Evolutionary conservation across 2,329 filamentous ascomycete species (phyloP), one percentile per base, ranked within the genome.

Genomic region (Didymella pomorum): DNA sequence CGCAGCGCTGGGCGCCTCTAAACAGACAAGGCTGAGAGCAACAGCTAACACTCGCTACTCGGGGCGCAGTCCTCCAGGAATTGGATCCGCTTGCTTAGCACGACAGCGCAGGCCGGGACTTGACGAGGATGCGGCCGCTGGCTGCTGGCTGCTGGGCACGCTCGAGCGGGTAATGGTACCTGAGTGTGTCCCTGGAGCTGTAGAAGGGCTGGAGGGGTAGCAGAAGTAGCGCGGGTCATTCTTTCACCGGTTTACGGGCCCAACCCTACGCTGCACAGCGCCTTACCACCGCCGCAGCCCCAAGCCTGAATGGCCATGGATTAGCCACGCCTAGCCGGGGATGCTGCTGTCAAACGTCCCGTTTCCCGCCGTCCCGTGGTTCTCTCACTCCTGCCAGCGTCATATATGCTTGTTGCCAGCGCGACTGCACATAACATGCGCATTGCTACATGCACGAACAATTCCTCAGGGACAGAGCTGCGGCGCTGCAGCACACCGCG

Each of bases 1-100:
- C 48, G 42, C 49, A 52, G 58, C 57, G 62, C 66, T 67, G 64
- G 67, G 67, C 66, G 55, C 54, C 47, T 52, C 48, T 47, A 43
- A 51, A 48, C 56, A 47, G 56, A 31, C 56, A 54, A 58, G 56
- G 56, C 56, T 58, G 56, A 50, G 31, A 35, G 39, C 33, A 53
- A 39, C 52, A 49, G 37, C 44, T 43, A 42, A 18, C 45, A 28
- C 42, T 31, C 46, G 54, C 41, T 23, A 21, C 53, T 25, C 39
- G 54, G 42, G 54, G 54, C 54, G 54, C 54, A 57, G 54, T 57
- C 54, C 39, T 41, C 25, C 25, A 41, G 31, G 47, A 51, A 39
- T 31, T 29, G 25, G 28, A n/a, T 41, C n/a, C 33, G 43, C 25
- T 12, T 47, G 16, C n/a, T 21, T 43, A 43, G 21, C 41, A 26